Base-by-base conservation (phyloP, 129 eudicot genomes). In the Artemisia tridentata region DNA sequence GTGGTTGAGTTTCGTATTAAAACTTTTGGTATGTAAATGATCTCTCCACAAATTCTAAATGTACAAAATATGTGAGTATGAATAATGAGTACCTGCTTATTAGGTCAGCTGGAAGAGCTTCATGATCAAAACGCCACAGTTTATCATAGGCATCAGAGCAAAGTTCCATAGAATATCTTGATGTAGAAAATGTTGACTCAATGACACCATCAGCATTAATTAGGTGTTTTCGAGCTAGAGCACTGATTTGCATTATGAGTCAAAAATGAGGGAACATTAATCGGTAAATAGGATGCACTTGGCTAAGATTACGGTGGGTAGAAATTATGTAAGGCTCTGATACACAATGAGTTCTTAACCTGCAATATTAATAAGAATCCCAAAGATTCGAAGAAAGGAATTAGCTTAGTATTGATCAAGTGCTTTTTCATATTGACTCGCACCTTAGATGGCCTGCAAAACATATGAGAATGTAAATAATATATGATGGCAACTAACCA, bases 241-340 rank as follows among this genome's bases (percentile, higher is more conserved):
- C 82, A 27, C 73, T 79, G 14, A 80, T 79, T 52, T 72, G 76
- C 82, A 72, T 75, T 18, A 73, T 76, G 67, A 72, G 72, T 21
- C 82, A 80, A 13, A 72, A 75, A 69, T 83, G 79, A 60, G 81
- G 77, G 72, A 45, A 59, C 49, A 83, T 16, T 3, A 83, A 80
- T 34, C 84, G 67, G 15, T 79, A 72, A 10, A 80, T 65, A 5
- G 82, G 83, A 60, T 77, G 82, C 85, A 78, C 50, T 11, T 69
- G 69, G 53, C 86, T 82, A 19, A 82, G 86, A 54, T 78, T 77
- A 29, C 82, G 63, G 31, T 82, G 69, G 17, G 74, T 68, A 5
- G 86, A 80, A 45, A 82, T 82, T 62, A 82, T 82, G 19, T 82
- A 82, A 11, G 82, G 82, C 74, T 82, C 86, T 0, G 86, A 73